These are phyloP conservation scores for Fraxinus americana DNA, from an alignment of 257 asterid species.

Conservation along the genomic window DNA sequence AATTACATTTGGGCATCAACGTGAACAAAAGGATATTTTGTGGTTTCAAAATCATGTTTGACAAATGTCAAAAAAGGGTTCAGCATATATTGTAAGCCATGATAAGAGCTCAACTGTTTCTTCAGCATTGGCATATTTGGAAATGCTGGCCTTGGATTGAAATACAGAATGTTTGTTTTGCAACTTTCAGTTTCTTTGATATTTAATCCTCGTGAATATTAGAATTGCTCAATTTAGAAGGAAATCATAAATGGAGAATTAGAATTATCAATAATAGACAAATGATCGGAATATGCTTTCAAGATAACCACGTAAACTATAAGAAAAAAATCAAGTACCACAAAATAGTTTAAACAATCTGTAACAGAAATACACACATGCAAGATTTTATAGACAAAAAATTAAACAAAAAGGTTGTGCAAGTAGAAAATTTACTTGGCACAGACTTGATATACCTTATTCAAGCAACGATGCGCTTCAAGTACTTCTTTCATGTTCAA, in stretches of 20 bases:
- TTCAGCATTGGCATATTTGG: background rate
- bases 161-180: background rate
- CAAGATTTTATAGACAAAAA: background rate
- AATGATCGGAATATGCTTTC: background rate
- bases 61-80: too few relatives aligned
- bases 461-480: slow-evolving; percentile 92
- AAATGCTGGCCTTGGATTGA: background rate
- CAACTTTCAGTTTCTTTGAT: background rate
- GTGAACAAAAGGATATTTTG: too few relatives aligned
- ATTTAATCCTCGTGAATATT: background rate
- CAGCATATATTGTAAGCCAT: background rate
- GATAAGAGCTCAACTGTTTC: background rate
- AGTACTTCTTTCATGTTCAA: slow-evolving; percentile 88
- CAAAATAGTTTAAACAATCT: background rate
- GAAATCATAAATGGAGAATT: background rate
- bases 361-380: background rate
- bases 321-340: background rate
- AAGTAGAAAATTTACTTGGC: slow-evolving; percentile 2
- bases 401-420: background rate
- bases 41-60: background rate
- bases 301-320: background rate
- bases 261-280: background rate
- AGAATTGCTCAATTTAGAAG: background rate
- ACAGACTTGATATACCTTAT: slow-evolving; percentile 61
- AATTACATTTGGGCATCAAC: background rate